phyloP scores from a whole-genome alignment of 2,329 filamentous ascomycete genomes.

The Ceratocystis huliohia region DNA sequence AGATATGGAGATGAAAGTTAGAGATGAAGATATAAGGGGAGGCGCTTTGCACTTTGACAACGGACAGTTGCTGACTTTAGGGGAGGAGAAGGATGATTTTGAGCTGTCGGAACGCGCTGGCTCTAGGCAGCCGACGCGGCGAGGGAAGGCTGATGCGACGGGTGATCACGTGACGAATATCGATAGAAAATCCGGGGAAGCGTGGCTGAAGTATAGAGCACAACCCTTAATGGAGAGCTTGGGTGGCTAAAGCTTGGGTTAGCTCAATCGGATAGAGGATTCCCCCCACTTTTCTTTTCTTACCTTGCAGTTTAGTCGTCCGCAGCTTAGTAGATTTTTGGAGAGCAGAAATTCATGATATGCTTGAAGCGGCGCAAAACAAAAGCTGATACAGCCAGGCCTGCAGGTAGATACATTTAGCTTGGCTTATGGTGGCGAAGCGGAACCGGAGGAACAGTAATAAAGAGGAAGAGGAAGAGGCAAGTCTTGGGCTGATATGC shows the following conservation, averaged over 20 bases:
- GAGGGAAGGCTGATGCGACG: background rate
- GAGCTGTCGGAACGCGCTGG: slow-evolving; percentile 3
- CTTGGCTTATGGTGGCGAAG: background rate
- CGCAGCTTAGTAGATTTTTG: too few species aligned
- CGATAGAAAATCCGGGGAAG: background rate
- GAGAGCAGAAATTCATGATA: background rate
- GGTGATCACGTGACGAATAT: slow-evolving; percentile 14
- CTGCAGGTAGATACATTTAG: background rate
- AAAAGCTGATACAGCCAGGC: background rate
- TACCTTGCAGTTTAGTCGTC: too few species aligned
- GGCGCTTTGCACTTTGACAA: background rate
- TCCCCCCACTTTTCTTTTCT: too few species aligned
- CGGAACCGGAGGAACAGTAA: background rate
- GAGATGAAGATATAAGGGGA: background rate
- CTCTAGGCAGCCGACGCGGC: slow-evolving; percentile 14
- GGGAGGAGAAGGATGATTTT: background rate
- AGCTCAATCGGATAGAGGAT: too few species aligned
- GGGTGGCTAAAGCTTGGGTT: background rate
- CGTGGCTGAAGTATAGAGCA: background rate
- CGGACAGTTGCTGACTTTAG: background rate
- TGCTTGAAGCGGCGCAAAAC: background rate
- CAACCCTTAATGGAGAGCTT: too few species aligned
- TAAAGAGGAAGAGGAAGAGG: background rate
- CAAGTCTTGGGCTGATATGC: background rate
- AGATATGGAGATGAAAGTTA: background rate